Conservation (phyloP, 1,284 basidiomycete species). For the Sporisorium graminicola region DNA sequence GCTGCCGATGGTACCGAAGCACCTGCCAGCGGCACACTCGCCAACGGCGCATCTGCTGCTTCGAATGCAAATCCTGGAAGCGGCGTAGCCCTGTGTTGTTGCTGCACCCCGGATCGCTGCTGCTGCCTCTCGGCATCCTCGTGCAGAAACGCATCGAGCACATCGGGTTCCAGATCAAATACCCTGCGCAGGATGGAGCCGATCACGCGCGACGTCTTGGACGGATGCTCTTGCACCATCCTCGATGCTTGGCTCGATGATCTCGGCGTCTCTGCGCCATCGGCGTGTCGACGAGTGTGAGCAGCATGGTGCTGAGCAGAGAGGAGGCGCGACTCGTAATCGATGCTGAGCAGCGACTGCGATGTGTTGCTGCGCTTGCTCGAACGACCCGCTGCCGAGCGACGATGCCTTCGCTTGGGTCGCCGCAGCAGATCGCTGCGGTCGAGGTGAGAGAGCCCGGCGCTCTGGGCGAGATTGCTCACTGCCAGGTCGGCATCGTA, state of each 20-base stretch:
- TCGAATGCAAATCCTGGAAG: conserved; percentile 33
- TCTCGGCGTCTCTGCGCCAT: conserved; percentile 28
- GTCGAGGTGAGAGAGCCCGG: conserved; percentile 38
- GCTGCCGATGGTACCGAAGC: not conserved
- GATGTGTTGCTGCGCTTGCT: conserved; percentile 54
- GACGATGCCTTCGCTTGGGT: conserved; percentile 44
- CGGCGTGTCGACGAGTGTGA: conserved; percentile 8
- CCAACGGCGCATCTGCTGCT: conserved; percentile 23
- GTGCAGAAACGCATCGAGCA: conserved; percentile 47
- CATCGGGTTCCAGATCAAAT: conserved; percentile 52
- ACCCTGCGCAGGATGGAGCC: conserved; percentile 45
- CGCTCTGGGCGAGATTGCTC: conserved; percentile 49
- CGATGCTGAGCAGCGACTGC: conserved; percentile 41
- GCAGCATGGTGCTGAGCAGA: not conserved
- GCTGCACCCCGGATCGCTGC: conserved; percentile 8
- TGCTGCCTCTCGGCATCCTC: conserved; percentile 30
- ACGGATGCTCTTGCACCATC: conserved; percentile 23
- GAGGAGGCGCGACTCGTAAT: conserved; percentile 30
- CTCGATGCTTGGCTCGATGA: conserved; percentile 18
- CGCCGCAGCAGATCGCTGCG: conserved; percentile 27
- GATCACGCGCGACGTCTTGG: conserved; percentile 46
- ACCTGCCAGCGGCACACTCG: conserved; percentile 15
- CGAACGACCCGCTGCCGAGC: conserved; percentile 37
- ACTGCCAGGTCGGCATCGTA: conserved; percentile 36
- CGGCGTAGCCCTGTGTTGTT: not conserved